Evolutionary conservation across 2,329 filamentous ascomycete genomes (phyloP).

Genomic region (Colletotrichum endophyticum): DNA sequence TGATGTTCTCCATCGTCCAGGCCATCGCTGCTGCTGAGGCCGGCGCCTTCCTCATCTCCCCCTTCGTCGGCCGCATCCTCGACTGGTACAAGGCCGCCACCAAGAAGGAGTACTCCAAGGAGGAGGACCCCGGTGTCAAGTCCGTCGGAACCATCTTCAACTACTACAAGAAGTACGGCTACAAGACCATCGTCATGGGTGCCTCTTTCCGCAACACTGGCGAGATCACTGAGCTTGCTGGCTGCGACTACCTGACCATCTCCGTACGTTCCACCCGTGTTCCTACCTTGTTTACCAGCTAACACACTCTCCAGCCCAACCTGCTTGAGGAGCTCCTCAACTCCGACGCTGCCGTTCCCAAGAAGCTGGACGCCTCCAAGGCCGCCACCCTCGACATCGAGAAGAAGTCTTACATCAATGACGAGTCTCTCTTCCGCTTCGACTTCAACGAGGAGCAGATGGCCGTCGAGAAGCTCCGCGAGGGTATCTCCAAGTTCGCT

Average conservation of each 20-base stretch:
- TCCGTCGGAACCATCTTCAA: constrained; percentile 95
- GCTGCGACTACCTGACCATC: constrained; percentile 99
- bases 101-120: constrained; percentile 90
- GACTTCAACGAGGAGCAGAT: constrained; percentile 99
- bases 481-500: constrained; percentile 99
- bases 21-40: constrained; percentile 97
- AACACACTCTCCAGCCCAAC: constrained; percentile 66
- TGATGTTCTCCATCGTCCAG: constrained; percentile 96
- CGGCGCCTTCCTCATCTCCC: constrained; percentile 95
- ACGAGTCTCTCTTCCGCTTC: constrained; percentile 94
- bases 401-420: constrained; percentile 89
- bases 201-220: constrained; percentile 96
- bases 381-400: constrained; percentile 75
- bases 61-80: constrained; percentile 98
- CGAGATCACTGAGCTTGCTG: constrained; percentile 97
- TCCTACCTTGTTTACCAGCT: background rate
- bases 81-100: constrained; percentile 98
- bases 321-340: constrained; percentile 94
- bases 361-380: constrained; percentile 83
- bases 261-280: constrained; percentile 63
- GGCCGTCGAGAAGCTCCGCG: constrained; percentile 98
- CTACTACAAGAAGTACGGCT: constrained; percentile 99
- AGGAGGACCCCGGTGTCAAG: constrained; percentile 95
- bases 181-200: constrained; percentile 99
- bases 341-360: constrained; percentile 79